A percentile compares a stretch with the other conserved stretches of the same genome.
phyloP scores from a whole-genome alignment of 1,284 basidiomycete species.

The Cryptococcus sp. region DNA sequence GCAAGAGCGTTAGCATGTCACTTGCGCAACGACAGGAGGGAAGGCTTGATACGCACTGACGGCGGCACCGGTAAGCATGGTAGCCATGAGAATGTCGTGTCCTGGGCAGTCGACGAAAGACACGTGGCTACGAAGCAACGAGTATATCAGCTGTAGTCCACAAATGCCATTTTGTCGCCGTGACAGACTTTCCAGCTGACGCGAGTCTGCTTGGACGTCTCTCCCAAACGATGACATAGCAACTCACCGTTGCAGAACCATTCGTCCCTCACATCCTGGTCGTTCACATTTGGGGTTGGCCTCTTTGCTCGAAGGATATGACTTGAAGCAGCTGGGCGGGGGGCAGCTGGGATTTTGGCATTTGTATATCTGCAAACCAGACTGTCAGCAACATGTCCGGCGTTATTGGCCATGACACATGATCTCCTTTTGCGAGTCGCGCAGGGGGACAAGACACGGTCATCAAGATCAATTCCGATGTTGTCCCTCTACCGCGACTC shows the following conservation, averaged over 20 bases:
- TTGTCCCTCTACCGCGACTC: no score
- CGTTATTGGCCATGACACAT: no score
- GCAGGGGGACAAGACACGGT: no score
- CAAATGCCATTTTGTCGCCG: background rate
- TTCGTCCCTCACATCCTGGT: constrained; percentile 82
- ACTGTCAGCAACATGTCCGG: no score
- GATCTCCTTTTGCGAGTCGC: no score
- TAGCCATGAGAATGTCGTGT: constrained; percentile 95
- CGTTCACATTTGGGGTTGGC: constrained; percentile 89
- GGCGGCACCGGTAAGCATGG: constrained; percentile 99
- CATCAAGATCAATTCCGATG: no score
- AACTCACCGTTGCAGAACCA: constrained; percentile 74
- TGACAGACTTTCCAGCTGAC: background rate
- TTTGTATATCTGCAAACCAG: constrained; percentile 79
- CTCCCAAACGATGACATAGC: background rate
- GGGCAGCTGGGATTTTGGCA: constrained; percentile 92
- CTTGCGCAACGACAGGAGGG: background rate
- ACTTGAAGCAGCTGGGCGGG: constrained; percentile 89
- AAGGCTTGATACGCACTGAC: constrained; percentile 62
- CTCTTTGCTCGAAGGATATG: constrained; percentile 92
- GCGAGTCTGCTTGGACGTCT: background rate
- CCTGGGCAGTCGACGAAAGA: constrained; percentile 92
- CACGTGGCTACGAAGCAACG: constrained; percentile 64
- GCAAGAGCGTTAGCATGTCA: constrained; percentile 2
- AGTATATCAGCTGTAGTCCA: constrained; percentile 1